Evolutionary conservation across 306 rosid genomes (phyloP), one percentile per base, ranked within the genome.

Genomic region (Argentina anserina): DNA sequence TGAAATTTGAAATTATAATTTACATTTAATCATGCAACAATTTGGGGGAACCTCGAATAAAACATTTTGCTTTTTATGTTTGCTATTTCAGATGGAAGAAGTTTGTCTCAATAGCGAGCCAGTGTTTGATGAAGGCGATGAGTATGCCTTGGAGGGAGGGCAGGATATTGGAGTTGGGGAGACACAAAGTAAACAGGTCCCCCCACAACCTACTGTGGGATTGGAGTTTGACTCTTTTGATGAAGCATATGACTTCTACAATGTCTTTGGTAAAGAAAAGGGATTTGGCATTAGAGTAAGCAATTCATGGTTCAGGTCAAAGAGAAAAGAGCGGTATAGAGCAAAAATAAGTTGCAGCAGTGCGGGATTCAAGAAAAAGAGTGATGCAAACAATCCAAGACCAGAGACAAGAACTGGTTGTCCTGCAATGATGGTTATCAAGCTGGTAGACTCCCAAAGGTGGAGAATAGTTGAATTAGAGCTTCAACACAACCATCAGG

Each of bases 371-470:
- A 86, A 90, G 87, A 90, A 88, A 79, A 90, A 83, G 84, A 90
- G 93, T 58, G 86, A 85, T 60, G 93, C 91, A 63, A 86, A 85
- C 72, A 86, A 90, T 81, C 93, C 90, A 42, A 84, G 91, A 70
- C 91, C 91, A 3, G 93, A 90, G 81, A 90, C 96, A 52, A 83
- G 96, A 79, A 90, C 96, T 40, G 91, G 96, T 69, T 88, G 93
- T 79, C 93, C 96, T 49, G 93, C 96, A 63, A 86, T 90, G 96
- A 71, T 90, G 61, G 86, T 88, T 78, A 84, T 90, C 81, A 85
- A 79, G 81, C 78, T 90, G 75, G 87, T 88, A 59, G 91, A 88
- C 68, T 79, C 88, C 73, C 76, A 72, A 80, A 86, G 87, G 79
- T 90, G 96, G 96, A 86, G 91, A 76, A 85, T 90, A 69, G 88